Base-by-base conservation (phyloP, 2,329 filamentous ascomycete species). In the Hypoxylon sp. region DNA sequence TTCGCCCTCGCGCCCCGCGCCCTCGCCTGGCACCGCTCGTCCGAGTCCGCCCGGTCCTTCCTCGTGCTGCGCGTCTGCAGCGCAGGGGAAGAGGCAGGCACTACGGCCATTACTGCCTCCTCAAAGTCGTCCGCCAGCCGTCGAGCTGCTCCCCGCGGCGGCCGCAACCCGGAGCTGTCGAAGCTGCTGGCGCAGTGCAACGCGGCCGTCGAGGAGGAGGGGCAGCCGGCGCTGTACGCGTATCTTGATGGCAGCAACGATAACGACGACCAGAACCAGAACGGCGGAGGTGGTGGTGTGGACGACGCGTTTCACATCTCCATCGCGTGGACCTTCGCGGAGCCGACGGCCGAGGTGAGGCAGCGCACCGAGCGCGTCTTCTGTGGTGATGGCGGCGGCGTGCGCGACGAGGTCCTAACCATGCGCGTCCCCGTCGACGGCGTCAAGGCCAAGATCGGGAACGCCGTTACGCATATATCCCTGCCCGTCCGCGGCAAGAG, bases 241-340 rank as follows among this genome's bases (percentile, higher is more conserved):
- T 49, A 59, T n/a, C n/a, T n/a, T n/a, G n/a, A n/a, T n/a, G n/a
- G n/a, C n/a, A n/a, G n/a, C 26, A 29, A 47, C 41, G 10, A 26
- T 23, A 29, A 57, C 23, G 27, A 60, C 43, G 64, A 72, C n/a
- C n/a, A n/a, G n/a, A n/a, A n/a, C n/a, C n/a, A n/a, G n/a, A n/a
- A n/a, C n/a, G n/a, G n/a, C n/a, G n/a, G n/a, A n/a, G n/a, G n/a
- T n/a, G n/a, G n/a, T n/a, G n/a, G n/a, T n/a, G n/a, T n/a, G 7
- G 65, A 67, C 3, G 73, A 80, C 45, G 85, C 83, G 18, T 97
- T 97, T 70, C 95, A 99, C 74, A 78, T 98, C 58, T 97, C 92
- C 41, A 85, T 99, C 53, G 95, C 89, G 0, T 98, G 94, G 95
- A 89, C 84, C 1, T 80, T 94, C 60, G 74, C 79, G 8, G 72